Percentiles rank a stretch among this genome's conserved stretches.
Evolutionary conservation across 1,139 yeast species (phyloP).

Genomic region (Diutina sp.): DNA sequence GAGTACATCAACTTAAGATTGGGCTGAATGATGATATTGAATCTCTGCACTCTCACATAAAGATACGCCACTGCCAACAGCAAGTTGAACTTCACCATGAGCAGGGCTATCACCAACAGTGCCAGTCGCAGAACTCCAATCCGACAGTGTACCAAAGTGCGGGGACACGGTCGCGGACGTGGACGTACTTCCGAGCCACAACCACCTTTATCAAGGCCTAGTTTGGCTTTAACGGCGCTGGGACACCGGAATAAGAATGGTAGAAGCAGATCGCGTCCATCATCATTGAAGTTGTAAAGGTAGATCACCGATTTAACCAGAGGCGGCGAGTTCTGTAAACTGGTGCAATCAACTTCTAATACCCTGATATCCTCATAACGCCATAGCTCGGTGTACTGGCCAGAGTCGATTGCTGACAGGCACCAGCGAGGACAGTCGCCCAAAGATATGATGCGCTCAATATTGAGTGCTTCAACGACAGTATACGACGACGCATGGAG

Average conservation of each 20-base stretch:
- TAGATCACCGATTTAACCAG: slow-evolving; percentile 15
- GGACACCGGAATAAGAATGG: slow-evolving; percentile 22
- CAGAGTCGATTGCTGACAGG: slow-evolving; percentile 16
- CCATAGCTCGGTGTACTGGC: slow-evolving; percentile 10
- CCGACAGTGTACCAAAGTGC: slow-evolving; percentile 72
- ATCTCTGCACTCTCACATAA: slow-evolving; percentile 69
- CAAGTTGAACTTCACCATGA: slow-evolving; percentile 59
- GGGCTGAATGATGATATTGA: slow-evolving; percentile 86
- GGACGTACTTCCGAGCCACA: neutral
- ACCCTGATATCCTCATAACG: slow-evolving; percentile 16
- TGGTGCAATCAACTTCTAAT: slow-evolving; percentile 5
- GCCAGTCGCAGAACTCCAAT: slow-evolving; percentile 91
- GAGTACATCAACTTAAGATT: slow-evolving; percentile 80
- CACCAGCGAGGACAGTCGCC: slow-evolving; percentile 9
- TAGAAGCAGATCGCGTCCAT: slow-evolving; percentile 24
- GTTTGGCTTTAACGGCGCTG: slow-evolving; percentile 15
- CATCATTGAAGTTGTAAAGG: slow-evolving; percentile 26
- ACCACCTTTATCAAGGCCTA: slow-evolving; percentile 13
- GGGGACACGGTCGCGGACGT: slow-evolving; percentile 14
- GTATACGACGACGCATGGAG: neutral
- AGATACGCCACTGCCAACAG: slow-evolving; percentile 65
- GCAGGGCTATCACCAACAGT: slow-evolving; percentile 80
- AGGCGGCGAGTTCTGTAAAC: slow-evolving; percentile 8
- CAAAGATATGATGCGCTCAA: neutral
- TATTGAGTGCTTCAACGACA: neutral